These are phyloP conservation scores for Tolypocladium amazonense DNA, from an alignment of 2,329 filamentous ascomycete genomes.

Conservation along the genomic window DNA sequence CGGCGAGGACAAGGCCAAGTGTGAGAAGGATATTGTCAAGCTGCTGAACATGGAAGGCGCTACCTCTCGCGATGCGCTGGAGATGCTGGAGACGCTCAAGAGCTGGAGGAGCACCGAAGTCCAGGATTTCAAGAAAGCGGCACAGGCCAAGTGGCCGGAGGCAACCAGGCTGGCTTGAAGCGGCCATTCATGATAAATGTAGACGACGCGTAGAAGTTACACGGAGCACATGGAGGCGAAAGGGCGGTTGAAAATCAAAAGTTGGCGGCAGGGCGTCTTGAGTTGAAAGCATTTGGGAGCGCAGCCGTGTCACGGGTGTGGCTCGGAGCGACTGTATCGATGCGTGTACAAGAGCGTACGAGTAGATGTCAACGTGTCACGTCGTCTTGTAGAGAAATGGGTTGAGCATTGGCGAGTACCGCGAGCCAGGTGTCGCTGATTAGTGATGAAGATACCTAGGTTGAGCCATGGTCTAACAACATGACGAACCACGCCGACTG, in stretches of 20 bases:
- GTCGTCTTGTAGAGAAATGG: not conserved
- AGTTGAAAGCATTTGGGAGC: constrained; percentile 1
- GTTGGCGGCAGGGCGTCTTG: not conserved
- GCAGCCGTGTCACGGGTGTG: not conserved
- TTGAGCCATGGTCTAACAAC: too few species aligned
- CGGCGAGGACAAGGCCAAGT: constrained; percentile 43
- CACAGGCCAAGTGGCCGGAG: constrained; percentile 38
- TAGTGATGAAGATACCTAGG: too few species aligned
- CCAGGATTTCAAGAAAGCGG: constrained; percentile 36
- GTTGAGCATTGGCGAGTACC: too few species aligned
- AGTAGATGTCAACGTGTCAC: not conserved
- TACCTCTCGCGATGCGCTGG: constrained; percentile 45
- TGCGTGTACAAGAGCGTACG: not conserved
- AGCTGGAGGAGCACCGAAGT: constrained; percentile 39
- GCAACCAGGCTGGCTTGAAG: constrained; percentile 33
- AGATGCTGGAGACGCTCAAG: constrained; percentile 30
- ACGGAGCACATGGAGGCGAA: not conserved
- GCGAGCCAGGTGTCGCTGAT: too few species aligned
- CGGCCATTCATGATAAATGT: not conserved
- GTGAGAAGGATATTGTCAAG: constrained; percentile 53
- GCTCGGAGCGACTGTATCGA: not conserved
- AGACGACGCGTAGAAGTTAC: not conserved
- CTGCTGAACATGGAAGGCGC: constrained; percentile 40
- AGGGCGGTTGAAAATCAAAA: not conserved
- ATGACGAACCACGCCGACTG: too few species aligned